Evolutionary conservation across 768 basidiomycete species (phyloP).

Genomic region (Roridomyces roridus): DNA sequence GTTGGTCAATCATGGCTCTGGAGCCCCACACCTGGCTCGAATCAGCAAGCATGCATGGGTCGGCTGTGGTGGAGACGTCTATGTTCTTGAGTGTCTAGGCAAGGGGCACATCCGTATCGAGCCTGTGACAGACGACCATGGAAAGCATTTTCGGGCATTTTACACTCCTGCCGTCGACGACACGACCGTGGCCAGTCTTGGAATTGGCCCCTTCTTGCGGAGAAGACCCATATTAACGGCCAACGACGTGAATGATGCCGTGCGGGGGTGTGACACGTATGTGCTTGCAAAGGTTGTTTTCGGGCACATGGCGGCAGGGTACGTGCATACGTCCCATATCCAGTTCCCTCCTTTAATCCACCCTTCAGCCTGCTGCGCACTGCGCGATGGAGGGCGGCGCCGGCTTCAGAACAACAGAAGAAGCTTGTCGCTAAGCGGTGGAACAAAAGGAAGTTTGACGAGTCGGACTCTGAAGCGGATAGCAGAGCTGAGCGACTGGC

Average conservation of each 20-base stretch:
- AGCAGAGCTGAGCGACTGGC: slow-evolving; percentile 39
- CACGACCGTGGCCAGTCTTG: slow-evolving; percentile 48
- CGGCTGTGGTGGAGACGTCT: slow-evolving; percentile 71
- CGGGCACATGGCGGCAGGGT: slow-evolving; percentile 59
- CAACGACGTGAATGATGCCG: slow-evolving; percentile 58
- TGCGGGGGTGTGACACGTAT: slow-evolving; percentile 76
- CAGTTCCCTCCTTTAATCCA: background rate
- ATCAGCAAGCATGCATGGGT: slow-evolving; percentile 80
- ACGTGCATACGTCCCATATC: slow-evolving; percentile 21
- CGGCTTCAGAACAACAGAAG: slow-evolving; percentile 69
- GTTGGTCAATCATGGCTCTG: slow-evolving; percentile 54
- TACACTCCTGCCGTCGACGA: slow-evolving; percentile 61
- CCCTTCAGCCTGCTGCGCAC: slow-evolving; percentile 59
- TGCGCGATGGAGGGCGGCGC: slow-evolving; percentile 68
- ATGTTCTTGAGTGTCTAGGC: slow-evolving; percentile 78
- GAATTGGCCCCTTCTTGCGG: slow-evolving; percentile 59
- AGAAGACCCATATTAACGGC: slow-evolving; percentile 62
- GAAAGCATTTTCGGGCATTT: slow-evolving; percentile 50
- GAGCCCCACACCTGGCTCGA: slow-evolving; percentile 57
- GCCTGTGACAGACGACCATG: slow-evolving; percentile 40
- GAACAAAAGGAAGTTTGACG: slow-evolving; percentile 34
- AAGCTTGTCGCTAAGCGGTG: slow-evolving; percentile 60
- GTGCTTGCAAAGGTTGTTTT: slow-evolving; percentile 59
- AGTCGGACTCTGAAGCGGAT: slow-evolving; percentile 24
- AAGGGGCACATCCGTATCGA: slow-evolving; percentile 73